Evolutionary conservation across 768 basidiomycete genomes (phyloP).

Genomic region (Cystobasidium ongulense): DNA sequence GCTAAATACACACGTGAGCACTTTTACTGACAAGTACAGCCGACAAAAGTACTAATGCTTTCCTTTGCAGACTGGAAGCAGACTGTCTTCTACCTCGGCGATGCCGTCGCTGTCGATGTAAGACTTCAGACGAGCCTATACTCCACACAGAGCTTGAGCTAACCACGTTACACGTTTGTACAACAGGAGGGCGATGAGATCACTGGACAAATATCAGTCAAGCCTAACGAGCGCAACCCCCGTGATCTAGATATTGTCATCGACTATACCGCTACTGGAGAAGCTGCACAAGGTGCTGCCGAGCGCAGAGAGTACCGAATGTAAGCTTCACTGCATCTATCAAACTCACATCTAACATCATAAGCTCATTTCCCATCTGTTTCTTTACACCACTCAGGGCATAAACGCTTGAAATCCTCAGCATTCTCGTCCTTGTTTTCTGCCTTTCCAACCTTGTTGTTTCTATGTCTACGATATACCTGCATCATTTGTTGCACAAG

Average conservation of each 20-base stretch:
- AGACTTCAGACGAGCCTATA: too few species aligned
- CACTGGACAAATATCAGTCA: constrained; percentile 63
- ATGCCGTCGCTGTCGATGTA: constrained; percentile 56
- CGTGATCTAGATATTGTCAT: constrained; percentile 88
- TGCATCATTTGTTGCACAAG: background rate
- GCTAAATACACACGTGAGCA: constrained; percentile 57
- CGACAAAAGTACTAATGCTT: background rate
- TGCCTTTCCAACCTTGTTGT: background rate
- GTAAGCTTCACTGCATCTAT: constrained; percentile 9
- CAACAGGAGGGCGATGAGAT: constrained; percentile 63
- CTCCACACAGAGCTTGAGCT: too few species aligned
- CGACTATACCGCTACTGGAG: constrained; percentile 53
- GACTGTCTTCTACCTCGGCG: constrained; percentile 92
- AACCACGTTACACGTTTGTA: too few species aligned
- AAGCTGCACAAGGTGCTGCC: constrained; percentile 4
- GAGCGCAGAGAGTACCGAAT: constrained; percentile 31
- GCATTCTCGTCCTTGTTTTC: background rate
- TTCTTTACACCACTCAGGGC: background rate
- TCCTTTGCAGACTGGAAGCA: constrained; percentile 5
- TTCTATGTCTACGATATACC: background rate
- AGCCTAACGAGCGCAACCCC: constrained; percentile 85
- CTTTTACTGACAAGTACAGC: background rate
- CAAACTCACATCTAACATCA: background rate
- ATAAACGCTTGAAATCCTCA: background rate
- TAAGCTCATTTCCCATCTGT: background rate